phyloP scores from a whole-genome alignment of 176 grass and related monocot genomes.

The Elaeis guineensis region DNA sequence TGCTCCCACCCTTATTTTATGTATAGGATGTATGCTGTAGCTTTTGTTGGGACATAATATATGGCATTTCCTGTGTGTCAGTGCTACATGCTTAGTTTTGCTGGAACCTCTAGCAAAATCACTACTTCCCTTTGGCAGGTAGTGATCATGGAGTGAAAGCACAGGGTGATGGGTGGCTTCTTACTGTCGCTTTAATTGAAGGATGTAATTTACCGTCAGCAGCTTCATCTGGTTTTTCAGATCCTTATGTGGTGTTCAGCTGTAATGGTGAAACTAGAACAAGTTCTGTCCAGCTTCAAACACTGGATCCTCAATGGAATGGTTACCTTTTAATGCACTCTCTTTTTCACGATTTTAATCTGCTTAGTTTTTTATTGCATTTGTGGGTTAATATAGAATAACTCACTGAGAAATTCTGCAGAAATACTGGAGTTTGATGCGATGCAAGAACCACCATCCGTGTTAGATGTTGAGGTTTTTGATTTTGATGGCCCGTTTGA shows the following conservation, averaged over 20 bases:
- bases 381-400: neutral
- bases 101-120: neutral
- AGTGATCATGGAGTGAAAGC: constrained; percentile 57
- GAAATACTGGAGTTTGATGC: constrained; percentile 83
- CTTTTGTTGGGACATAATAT: too few relatives aligned
- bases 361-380: too few relatives aligned
- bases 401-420: constrained; percentile 24
- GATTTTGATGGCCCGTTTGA: constrained; percentile 84
- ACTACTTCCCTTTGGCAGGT: constrained; percentile 26
- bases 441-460: constrained; percentile 84
- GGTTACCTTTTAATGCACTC: constrained; percentile 36
- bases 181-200: constrained; percentile 74
- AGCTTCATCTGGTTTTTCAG: constrained; percentile 40
- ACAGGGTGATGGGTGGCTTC: constrained; percentile 72
- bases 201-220: constrained; percentile 49
- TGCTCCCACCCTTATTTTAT: too few relatives aligned
- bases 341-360: too few relatives aligned
- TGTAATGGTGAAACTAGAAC: constrained; percentile 71
- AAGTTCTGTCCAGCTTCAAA: constrained; percentile 88
- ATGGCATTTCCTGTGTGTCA: too few relatives aligned
- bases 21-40: too few relatives aligned
- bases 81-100: neutral
- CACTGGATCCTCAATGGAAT: constrained; percentile 73
- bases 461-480: constrained; percentile 64
- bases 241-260: constrained; percentile 80